A percentile compares a stretch with the other conserved stretches of the same genome.
Conservation (phyloP, 192 early-diverging fungal species). For the Lobosporangium transversale region DNA sequence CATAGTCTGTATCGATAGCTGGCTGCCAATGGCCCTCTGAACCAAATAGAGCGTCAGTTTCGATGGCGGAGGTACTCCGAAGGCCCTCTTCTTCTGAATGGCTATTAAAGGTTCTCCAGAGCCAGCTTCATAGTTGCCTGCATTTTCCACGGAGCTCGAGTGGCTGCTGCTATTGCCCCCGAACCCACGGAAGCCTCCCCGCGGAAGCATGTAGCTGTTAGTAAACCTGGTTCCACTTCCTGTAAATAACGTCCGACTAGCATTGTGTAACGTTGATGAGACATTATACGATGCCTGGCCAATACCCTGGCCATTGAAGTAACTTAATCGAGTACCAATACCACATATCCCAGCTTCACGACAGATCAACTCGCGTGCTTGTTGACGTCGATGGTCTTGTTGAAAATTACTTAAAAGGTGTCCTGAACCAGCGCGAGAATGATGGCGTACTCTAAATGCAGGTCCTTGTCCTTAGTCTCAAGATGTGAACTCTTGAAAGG, state of each 20-base stretch:
- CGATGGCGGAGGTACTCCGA: neutral
- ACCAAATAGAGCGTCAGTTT: neutral
- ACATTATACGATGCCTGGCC: conserved; percentile 43
- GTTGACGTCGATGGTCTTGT: conserved; percentile 5
- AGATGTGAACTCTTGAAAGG: conserved; percentile 42
- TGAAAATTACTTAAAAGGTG: neutral
- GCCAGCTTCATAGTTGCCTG: neutral
- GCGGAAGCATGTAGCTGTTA: conserved; percentile 37
- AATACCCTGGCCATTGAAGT: conserved; percentile 25
- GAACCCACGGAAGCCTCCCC: conserved; percentile 45
- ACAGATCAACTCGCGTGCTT: conserved; percentile 32
- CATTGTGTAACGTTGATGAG: conserved; percentile 25
- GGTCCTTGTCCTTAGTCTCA: conserved; percentile 23
- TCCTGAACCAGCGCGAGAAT: neutral
- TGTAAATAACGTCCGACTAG: conserved; percentile 31
- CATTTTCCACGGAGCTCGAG: conserved; percentile 2
- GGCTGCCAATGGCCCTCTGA: neutral
- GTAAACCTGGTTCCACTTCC: conserved; percentile 44
- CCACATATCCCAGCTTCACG: conserved; percentile 45
- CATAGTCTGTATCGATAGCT: neutral
- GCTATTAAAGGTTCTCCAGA: conserved; percentile 16
- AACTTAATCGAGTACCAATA: conserved; percentile 20
- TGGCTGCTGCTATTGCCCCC: conserved; percentile 38
- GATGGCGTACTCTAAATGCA: neutral
- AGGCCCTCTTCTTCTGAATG: neutral